phyloP scores from a whole-genome alignment of 768 basidiomycete species.

The Glaciozyma martinii region DNA sequence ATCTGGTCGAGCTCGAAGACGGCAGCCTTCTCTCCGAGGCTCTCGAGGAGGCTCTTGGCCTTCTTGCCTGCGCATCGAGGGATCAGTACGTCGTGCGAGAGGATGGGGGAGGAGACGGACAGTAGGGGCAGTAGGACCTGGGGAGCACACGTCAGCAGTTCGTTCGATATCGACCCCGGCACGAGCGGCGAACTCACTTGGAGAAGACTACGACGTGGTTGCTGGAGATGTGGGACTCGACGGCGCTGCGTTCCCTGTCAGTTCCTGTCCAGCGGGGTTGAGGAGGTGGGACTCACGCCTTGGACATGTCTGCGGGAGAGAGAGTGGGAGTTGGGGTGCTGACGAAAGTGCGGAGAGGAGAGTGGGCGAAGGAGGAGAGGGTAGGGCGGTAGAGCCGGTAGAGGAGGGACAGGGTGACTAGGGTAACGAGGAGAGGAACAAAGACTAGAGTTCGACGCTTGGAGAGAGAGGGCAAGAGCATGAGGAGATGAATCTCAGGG shows the following conservation, averaged over 20 bases:
- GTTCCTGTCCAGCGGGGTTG: background rate
- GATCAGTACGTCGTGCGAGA: background rate
- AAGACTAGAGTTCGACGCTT: background rate
- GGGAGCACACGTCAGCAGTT: background rate
- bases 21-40: slow-evolving; percentile 10
- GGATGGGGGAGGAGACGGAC: background rate
- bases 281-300: background rate
- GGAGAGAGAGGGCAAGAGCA: no score
- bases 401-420: background rate
- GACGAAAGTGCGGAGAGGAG: background rate
- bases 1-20: slow-evolving; percentile 29
- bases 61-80: background rate
- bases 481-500: no score
- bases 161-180: background rate
- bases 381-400: background rate
- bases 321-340: background rate
- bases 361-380: background rate
- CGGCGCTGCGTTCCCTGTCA: background rate
- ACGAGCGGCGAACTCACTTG: background rate
- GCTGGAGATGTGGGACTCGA: background rate
- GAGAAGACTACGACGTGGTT: slow-evolving; percentile 1
- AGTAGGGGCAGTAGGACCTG: slow-evolving; percentile 1
- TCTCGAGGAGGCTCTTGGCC: slow-evolving; percentile 13
- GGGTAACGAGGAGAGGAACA: background rate
- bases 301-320: background rate